phyloP scores from a whole-genome alignment of 208 protist genomes.

The Baffinella frigidus region DNA sequence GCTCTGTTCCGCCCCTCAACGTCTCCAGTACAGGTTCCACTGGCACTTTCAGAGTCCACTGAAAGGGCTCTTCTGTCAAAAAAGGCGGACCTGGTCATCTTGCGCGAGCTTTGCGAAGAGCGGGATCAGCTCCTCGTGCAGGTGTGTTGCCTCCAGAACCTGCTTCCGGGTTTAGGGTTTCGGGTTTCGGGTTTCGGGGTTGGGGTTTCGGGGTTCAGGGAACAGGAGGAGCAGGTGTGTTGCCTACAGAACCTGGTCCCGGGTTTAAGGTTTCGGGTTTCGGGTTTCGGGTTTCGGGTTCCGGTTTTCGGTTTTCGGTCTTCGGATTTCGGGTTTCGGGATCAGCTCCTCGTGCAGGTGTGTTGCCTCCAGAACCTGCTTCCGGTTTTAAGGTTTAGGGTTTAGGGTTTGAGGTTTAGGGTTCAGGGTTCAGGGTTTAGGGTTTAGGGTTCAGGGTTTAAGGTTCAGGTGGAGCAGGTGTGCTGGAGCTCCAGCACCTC shows the following conservation, averaged over 20 bases:
- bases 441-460: too few species aligned
- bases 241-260: too few species aligned
- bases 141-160: constrained; percentile 73
- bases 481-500: too few species aligned
- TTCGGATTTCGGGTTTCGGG: too few species aligned
- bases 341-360: constrained; percentile 81
- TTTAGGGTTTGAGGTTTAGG: neutral
- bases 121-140: constrained; percentile 82
- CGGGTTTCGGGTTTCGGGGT: neutral
- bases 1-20: too few species aligned
- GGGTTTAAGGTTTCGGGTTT: too few species aligned
- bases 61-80: too few species aligned
- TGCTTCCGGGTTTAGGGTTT: neutral
- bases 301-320: too few species aligned
- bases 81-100: constrained; percentile 82
- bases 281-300: too few species aligned
- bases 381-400: neutral
- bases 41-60: too few species aligned
- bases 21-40: too few species aligned
- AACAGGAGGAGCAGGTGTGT: neutral
- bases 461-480: too few species aligned
- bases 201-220: neutral
- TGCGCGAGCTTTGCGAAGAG: constrained; percentile 83
- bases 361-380: constrained; percentile 74
- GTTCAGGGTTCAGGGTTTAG: neutral